Evolutionary conservation across 2,329 filamentous ascomycete genomes (phyloP), one percentile per base, ranked within the genome.

Genomic region (Westerdykella ornata): DNA sequence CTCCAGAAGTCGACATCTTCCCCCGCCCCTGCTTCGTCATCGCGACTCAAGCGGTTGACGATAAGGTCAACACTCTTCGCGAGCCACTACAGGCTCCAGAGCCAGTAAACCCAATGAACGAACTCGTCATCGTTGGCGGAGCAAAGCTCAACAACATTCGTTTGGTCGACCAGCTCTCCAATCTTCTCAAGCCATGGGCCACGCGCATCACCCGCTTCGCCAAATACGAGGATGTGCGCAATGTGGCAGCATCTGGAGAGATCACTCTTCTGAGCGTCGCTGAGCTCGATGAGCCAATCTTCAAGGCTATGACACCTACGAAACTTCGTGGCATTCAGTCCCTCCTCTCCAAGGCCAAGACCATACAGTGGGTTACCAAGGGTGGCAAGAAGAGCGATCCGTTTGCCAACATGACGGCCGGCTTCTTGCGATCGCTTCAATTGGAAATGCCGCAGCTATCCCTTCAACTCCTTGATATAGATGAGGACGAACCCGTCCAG

Each of bases 331-430:
- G 30, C 22, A 16, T 45, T 13, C 41, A 45, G 20, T 36, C 39
- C 16, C 34, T 46, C 1, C 41, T 49, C n/a, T 8, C 8, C 34
- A 29, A 44, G 14, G 35, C 44, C 32, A 44, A 14, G 11, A 22
- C 42, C 29, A 4, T 49, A 14, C 71, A 44, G n/a, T 49, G 44
- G 46, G 33, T 46, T 4, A 49, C 43, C 7, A 36, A 12, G 8
- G 46, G 38, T 11, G 17, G 17, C n/a, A 40, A 28, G 13, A 22
- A 31, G 6, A 40, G 39, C 6, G 40, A 30, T 4, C 37, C 40
- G 7, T 48, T 41, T 22, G 29, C 22, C 4, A 42, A 44, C 9
- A 51, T 49, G 44, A 47, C 37, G 2, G 28, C 46, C 12, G 48
- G 44, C 4, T 30, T 49, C 6, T 37, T 18, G 8, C 35, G 48